These are phyloP conservation scores for Solanum commersonii DNA, from an alignment of 257 asterid species.

Conservation along the genomic window DNA sequence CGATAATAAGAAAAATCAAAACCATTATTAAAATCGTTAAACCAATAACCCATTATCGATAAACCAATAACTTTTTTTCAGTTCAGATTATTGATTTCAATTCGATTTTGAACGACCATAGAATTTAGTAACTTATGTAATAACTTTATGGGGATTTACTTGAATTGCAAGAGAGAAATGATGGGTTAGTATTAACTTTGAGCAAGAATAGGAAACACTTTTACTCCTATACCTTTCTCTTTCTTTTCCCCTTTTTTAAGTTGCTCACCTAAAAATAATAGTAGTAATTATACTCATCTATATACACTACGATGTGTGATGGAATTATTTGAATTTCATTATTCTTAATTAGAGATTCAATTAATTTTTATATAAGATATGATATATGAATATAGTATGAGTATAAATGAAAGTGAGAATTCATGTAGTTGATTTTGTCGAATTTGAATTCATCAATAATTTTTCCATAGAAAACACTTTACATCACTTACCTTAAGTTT, in stretches of 20 bases:
- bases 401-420: not conserved
- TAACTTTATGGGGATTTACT: not conserved
- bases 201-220: not conserved
- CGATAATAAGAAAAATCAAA: too few relatives aligned
- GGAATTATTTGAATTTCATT: not conserved
- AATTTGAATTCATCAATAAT: not conserved
- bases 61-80: too few relatives aligned
- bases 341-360: not conserved
- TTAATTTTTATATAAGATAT: not conserved
- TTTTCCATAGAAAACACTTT: not conserved
- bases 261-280: not conserved
- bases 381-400: not conserved
- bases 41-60: too few relatives aligned
- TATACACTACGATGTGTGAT: not conserved
- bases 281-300: not conserved
- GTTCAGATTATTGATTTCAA: too few relatives aligned
- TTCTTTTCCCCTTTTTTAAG: not conserved
- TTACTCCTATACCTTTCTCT: not conserved
- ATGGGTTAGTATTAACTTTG: not conserved
- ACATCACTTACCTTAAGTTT: not conserved
- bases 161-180: not conserved
- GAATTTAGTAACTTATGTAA: not conserved
- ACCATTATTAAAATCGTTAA: too few relatives aligned
- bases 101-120: not conserved
- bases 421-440: not conserved